Evolutionary conservation across 2,329 filamentous ascomycete genomes (phyloP), one percentile per base, ranked within the genome.

Genomic region (Penicillium sp.): DNA sequence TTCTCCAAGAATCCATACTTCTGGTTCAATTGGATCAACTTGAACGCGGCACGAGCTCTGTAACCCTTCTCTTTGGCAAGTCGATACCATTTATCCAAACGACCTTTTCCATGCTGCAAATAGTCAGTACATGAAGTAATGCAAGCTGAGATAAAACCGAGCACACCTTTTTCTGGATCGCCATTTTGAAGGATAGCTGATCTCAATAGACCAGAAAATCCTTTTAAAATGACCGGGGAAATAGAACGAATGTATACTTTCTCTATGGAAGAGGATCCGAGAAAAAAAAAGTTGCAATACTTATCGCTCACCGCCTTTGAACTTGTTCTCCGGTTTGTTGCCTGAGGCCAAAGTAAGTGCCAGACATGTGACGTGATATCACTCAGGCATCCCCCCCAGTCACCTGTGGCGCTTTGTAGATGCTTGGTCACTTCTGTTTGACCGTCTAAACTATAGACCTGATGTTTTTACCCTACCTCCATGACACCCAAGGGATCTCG

Each of bases 31-130:
- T 99, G 93, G 67, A 99, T 93, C 68, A 99, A 80, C 80, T 99
- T 99, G 84, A 97, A 97, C 56, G 94, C 93, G 68, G 94, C 93
- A 84, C 94, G 86, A 61, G 94, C 93, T 71, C 94, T 85, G 74
- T 97, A 99, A 62, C 94, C 94, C 78, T 97, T 97, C 76, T 99
- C 94, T 78, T 99, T 99, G 61, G 94, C 94, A 70, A 97, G 87
- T 75, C 93, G 93, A 80, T 97, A 99, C 91, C 93, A 97, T 79
- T 97, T 97, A 79, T 99, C 94, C 71, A 97, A 84, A 85, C 93
- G 93, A 77, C 93, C 93, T 81, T 97, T 97, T 80, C 92, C 93
- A 80, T 96, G 90, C 84, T 85, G 65, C 56, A 59, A 54, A 57
- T 21, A 46, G 64, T 75, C 56, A 79, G 69, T 71, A 73, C 38